A percentile compares a stretch with the other conserved stretches of the same genome.
These are phyloP conservation scores for Lactarius tabidus DNA, from an alignment of 768 basidiomycete genomes.

Conservation along the genomic window DNA sequence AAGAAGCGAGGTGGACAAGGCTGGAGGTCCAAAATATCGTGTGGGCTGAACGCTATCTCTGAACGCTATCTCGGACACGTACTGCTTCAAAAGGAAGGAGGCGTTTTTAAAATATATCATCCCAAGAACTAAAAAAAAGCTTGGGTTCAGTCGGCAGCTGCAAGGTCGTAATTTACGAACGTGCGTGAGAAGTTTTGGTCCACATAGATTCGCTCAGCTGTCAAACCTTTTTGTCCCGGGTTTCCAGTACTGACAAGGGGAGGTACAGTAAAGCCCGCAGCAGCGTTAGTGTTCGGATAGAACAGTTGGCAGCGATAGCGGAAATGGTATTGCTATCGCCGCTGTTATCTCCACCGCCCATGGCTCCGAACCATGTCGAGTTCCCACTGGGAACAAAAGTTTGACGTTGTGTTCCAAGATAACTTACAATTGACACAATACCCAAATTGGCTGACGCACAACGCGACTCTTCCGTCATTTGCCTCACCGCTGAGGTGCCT, in stretches of 20 bases:
- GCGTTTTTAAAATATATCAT: neutral
- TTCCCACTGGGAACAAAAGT: neutral
- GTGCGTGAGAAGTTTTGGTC: neutral
- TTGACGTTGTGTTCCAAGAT: neutral
- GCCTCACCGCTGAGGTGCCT: neutral
- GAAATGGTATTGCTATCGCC: neutral
- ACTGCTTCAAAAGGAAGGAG: slow-evolving; percentile 7
- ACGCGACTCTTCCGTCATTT: neutral
- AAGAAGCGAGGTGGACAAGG: neutral
- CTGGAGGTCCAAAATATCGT: neutral
- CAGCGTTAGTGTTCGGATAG: neutral
- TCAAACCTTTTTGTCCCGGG: neutral
- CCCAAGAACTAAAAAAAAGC: neutral
- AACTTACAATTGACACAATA: neutral
- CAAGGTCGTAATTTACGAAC: slow-evolving; percentile 1
- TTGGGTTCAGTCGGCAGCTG: neutral
- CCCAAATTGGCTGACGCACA: neutral
- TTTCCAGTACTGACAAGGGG: neutral
- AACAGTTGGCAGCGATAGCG: neutral
- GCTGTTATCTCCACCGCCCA: neutral
- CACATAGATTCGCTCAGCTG: neutral
- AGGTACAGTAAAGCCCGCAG: neutral
- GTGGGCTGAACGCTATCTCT: slow-evolving; percentile 1
- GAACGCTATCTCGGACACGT: neutral
- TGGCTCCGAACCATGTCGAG: neutral